These are phyloP conservation scores for Irineochytrium annulatum DNA, from an alignment of 192 early-diverging fungal species.

Conservation along the genomic window DNA sequence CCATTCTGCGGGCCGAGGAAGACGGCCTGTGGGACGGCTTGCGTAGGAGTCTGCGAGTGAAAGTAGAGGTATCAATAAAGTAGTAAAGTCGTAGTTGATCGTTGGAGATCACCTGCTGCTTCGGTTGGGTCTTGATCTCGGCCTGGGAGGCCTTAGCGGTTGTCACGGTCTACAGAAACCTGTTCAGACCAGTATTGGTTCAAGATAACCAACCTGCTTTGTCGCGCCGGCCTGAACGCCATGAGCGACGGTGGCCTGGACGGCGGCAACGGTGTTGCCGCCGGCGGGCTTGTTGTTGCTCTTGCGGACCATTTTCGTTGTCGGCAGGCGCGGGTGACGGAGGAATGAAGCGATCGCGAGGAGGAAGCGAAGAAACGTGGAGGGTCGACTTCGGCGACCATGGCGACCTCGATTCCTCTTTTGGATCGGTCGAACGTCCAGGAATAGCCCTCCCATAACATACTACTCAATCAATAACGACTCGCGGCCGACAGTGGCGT, in stretches of 20 bases:
- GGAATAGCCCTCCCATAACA: no score
- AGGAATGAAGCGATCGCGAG: background rate
- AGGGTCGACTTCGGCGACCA: no score
- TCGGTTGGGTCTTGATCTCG: background rate
- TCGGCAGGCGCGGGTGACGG: background rate
- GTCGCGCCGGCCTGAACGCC: background rate
- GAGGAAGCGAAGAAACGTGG: no score
- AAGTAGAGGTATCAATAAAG: background rate
- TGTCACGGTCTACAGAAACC: background rate
- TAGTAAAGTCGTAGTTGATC: background rate
- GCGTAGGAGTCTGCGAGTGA: background rate
- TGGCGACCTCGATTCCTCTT: no score
- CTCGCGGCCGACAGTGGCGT: no score
- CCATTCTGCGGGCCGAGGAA: background rate
- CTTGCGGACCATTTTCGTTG: background rate
- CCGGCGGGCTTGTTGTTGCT: background rate
- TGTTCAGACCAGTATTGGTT: background rate
- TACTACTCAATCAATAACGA: no score
- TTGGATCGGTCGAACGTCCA: no score
- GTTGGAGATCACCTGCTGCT: background rate
- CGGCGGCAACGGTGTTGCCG: background rate
- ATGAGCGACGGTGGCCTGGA: background rate
- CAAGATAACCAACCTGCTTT: background rate
- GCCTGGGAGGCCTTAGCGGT: background rate
- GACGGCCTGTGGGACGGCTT: background rate